Percentiles rank a stretch among this genome's conserved stretches.
These are phyloP conservation scores for Daldinia grandis DNA, from an alignment of 495 filamentous ascomycete genomes.

Conservation along the genomic window DNA sequence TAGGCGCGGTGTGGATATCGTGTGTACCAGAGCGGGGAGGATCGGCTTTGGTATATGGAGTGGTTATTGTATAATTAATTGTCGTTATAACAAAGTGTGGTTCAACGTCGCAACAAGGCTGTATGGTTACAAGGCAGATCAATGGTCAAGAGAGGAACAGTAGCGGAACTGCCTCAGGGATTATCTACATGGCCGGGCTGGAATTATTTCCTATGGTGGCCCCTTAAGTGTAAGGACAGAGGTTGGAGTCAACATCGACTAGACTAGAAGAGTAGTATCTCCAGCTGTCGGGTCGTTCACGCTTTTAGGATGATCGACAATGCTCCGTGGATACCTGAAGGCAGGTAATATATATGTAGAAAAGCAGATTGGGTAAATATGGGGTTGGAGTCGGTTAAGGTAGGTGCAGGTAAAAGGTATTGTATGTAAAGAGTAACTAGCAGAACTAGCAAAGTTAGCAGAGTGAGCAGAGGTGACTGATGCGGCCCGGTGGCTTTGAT, in stretches of 20 bases:
- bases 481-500: neutral
- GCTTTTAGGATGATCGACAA: constrained; percentile 24
- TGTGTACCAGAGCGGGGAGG: constrained; percentile 31
- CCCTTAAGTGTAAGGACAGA: constrained; percentile 16
- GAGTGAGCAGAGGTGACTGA: neutral
- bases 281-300: constrained; percentile 4
- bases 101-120: constrained; percentile 32
- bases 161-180: constrained; percentile 28
- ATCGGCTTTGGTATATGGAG: constrained; percentile 21
- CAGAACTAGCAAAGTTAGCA: neutral
- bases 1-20: constrained; percentile 9
- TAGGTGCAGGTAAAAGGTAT: constrained; percentile 25
- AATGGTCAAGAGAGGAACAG: constrained; percentile 38
- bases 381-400: constrained; percentile 12
- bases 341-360: neutral
- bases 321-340: constrained; percentile 18
- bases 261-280: constrained; percentile 11
- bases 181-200: constrained; percentile 26
- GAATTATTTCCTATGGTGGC: constrained; percentile 13
- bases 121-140: constrained; percentile 32
- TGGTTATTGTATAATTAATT: constrained; percentile 23
- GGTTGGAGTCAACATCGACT: constrained; percentile 28
- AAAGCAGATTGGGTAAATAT: constrained; percentile 6
- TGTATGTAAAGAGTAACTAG: constrained; percentile 18
- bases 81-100: constrained; percentile 29